Evolutionary conservation across 371 early-diverging fungal genomes (phyloP).

Genomic region (Mucor piriformis): DNA sequence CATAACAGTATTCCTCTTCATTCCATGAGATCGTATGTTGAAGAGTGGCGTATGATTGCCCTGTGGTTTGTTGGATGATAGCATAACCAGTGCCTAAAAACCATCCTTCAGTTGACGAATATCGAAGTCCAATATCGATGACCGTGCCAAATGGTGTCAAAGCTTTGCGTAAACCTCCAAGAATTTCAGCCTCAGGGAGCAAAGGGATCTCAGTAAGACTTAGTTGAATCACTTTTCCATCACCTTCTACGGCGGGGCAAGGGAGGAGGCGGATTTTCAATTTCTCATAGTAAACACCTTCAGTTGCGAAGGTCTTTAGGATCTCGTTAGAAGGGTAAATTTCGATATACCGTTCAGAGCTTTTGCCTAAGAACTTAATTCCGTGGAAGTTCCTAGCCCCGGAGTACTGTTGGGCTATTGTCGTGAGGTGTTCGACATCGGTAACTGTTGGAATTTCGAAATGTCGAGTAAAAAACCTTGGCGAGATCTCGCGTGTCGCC

Average conservation of each 20-base stretch:
- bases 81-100: conserved; percentile 2
- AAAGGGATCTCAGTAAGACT: background rate
- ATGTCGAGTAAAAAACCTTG: background rate
- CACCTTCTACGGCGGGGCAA: background rate
- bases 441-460: background rate
- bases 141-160: background rate
- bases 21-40: background rate
- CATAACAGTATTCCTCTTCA: background rate
- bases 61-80: background rate
- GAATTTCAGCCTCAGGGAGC: background rate
- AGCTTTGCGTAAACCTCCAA: background rate
- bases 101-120: background rate
- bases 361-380: background rate
- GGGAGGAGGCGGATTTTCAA: background rate
- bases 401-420: background rate
- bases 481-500: background rate
- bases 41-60: background rate
- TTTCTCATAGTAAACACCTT: background rate
- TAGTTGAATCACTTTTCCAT: background rate
- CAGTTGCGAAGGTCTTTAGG: background rate
- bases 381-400: background rate
- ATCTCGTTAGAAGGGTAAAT: background rate
- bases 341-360: background rate
- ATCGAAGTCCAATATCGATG: background rate
- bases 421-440: background rate